Evolutionary conservation across 2,329 filamentous ascomycete species (phyloP).

Genomic region (Fusarium dlaminii): DNA sequence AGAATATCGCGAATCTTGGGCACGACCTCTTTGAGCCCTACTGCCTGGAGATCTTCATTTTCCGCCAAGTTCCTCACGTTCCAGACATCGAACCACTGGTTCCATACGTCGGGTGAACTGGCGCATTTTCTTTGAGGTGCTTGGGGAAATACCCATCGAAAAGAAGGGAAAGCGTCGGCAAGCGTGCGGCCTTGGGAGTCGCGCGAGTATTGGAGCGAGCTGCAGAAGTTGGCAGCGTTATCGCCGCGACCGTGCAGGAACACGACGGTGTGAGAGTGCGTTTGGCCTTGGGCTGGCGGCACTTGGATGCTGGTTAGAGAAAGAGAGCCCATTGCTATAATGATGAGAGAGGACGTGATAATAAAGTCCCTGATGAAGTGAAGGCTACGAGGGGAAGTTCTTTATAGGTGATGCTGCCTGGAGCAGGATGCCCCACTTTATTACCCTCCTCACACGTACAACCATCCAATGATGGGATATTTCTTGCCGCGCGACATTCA

Average conservation of each 20-base stretch:
- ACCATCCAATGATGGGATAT: neutral
- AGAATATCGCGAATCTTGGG: slow-evolving; percentile 47
- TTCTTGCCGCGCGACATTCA: neutral
- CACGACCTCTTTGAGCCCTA: slow-evolving; percentile 54
- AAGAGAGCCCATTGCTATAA: neutral
- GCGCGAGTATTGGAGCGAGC: slow-evolving; percentile 43
- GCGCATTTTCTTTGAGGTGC: slow-evolving; percentile 48
- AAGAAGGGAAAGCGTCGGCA: slow-evolving; percentile 52
- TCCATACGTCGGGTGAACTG: slow-evolving; percentile 33
- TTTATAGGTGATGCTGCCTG: neutral
- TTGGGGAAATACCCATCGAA: slow-evolving; percentile 62
- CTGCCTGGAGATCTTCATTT: slow-evolving; percentile 54
- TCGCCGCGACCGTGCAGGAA: slow-evolving; percentile 59
- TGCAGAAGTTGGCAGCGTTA: slow-evolving; percentile 46
- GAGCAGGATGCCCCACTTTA: neutral
- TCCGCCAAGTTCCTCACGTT: slow-evolving; percentile 52
- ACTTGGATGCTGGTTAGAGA: neutral
- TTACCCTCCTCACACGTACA: rapidly evolving
- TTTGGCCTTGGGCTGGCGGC: neutral
- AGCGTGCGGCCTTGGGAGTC: slow-evolving; percentile 49
- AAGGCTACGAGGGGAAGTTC: neutral
- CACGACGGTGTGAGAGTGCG: slow-evolving; percentile 54
- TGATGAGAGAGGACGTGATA: rapidly evolving
- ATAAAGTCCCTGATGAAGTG: neutral
- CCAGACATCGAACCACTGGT: slow-evolving; percentile 64